These are phyloP conservation scores for Annulohypoxylon maeteangense DNA, from an alignment of 495 filamentous ascomycete species.

Conservation along the genomic window DNA sequence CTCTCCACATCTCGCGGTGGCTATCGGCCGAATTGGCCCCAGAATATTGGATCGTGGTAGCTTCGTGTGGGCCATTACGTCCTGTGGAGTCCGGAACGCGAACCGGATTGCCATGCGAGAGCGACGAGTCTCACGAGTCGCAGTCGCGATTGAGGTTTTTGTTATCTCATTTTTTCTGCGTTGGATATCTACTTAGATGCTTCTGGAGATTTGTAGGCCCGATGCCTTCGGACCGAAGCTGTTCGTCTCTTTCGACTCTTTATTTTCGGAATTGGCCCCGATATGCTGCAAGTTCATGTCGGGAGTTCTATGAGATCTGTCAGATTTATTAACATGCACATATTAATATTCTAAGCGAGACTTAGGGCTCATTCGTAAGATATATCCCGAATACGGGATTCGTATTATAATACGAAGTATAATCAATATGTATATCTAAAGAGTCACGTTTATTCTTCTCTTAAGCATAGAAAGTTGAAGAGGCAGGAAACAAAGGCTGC, in stretches of 20 bases:
- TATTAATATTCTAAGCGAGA: neutral
- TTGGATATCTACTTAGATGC: neutral
- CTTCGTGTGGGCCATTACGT: neutral
- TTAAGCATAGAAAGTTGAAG: neutral
- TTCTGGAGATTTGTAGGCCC: slow-evolving; percentile 22
- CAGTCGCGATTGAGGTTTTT: neutral
- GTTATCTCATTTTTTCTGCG: neutral
- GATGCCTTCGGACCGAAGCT: slow-evolving; percentile 38
- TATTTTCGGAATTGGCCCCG: slow-evolving; percentile 19
- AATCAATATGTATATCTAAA: neutral
- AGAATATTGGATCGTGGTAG: slow-evolving; percentile 18
- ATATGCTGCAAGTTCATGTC: slow-evolving; percentile 16
- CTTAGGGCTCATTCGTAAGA: neutral
- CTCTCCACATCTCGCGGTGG: neutral
- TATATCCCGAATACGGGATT: neutral
- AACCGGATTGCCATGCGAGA: slow-evolving; percentile 11
- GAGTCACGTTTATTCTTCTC: neutral
- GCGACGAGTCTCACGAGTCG: neutral
- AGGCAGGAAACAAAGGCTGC: neutral
- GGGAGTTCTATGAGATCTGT: slow-evolving; percentile 19
- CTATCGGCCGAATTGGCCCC: slow-evolving; percentile 12
- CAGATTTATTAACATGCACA: slow-evolving; percentile 14
- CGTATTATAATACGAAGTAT: neutral
- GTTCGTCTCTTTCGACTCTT: slow-evolving; percentile 9
- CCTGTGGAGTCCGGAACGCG: neutral